Conservation (phyloP, 2,329 filamentous ascomycete species). For the Zopfia rhizophila region DNA sequence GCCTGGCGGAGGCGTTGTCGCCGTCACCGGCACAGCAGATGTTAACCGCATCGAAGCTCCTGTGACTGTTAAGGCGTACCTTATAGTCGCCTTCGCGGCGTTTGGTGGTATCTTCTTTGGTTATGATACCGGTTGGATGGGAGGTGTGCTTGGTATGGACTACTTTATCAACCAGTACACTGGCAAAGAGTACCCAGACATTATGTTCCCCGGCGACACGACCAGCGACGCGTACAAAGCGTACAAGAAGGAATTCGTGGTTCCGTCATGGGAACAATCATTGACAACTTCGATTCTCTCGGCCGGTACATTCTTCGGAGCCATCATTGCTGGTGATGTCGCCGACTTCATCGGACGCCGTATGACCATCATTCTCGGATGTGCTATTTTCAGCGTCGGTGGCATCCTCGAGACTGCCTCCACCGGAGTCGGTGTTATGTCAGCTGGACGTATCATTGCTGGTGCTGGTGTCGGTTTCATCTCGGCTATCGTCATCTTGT, state of each 20-base stretch:
- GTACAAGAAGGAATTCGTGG: slow-evolving; percentile 63
- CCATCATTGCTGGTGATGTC: slow-evolving; percentile 67
- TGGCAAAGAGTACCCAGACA: slow-evolving; percentile 40
- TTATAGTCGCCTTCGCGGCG: slow-evolving; percentile 60
- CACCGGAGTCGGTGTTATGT: slow-evolving; percentile 69
- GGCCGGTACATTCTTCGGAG: slow-evolving; percentile 80
- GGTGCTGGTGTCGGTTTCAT: slow-evolving; percentile 79
- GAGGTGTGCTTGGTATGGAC: slow-evolving; percentile 66
- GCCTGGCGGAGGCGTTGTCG: slow-evolving; percentile 49
- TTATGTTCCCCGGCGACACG: slow-evolving; percentile 51
- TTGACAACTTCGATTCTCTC: slow-evolving; percentile 79
- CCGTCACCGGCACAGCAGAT: slow-evolving; percentile 57
- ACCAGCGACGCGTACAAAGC: slow-evolving; percentile 67
- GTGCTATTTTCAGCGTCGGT: slow-evolving; percentile 68
- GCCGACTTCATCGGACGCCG: slow-evolving; percentile 75
- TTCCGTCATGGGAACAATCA: slow-evolving; percentile 58
- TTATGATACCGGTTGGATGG: slow-evolving; percentile 83
- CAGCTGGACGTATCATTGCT: slow-evolving; percentile 77
- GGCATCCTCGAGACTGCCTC: slow-evolving; percentile 70
- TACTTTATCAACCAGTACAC: slow-evolving; percentile 52
- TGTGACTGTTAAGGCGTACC: slow-evolving; percentile 59
- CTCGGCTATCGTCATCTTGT: slow-evolving; percentile 68
- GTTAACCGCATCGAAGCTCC: slow-evolving; percentile 65
- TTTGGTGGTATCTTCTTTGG: slow-evolving; percentile 77
- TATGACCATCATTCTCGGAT: slow-evolving; percentile 69